Percentiles rank a stretch among this genome's conserved stretches.
Evolutionary conservation across 495 filamentous ascomycete species (phyloP).

Genomic region (Penicillium manginii): DNA sequence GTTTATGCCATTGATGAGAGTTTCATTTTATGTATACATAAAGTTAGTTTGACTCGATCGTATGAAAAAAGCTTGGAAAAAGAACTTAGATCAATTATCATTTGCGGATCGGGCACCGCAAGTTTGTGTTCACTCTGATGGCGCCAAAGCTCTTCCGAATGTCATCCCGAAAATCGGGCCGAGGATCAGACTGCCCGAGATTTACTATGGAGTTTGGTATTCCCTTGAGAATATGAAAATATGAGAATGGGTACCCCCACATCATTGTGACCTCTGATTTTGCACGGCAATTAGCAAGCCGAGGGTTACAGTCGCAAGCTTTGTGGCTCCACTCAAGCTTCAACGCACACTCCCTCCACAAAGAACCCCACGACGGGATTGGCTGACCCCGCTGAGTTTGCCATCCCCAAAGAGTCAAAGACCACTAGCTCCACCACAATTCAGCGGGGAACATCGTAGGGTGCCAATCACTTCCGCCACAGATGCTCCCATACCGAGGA

Average conservation of each 20-base stretch:
- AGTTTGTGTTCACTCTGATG: background rate
- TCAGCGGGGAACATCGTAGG: background rate
- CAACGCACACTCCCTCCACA: slow-evolving; percentile 8
- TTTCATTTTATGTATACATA: too few relatives aligned
- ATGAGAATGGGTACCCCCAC: too few relatives aligned
- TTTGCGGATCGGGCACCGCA: background rate
- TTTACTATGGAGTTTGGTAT: too few relatives aligned
- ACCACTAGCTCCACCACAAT: background rate
- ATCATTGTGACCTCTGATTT: background rate
- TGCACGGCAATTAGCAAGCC: background rate
- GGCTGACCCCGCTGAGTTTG: slow-evolving; percentile 8
- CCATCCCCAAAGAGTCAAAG: background rate
- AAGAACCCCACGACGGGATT: slow-evolving; percentile 7
- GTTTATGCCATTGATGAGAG: too few relatives aligned
- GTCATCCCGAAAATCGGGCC: background rate
- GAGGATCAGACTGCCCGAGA: background rate
- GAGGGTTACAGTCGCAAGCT: slow-evolving; percentile 10
- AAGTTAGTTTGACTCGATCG: too few relatives aligned
- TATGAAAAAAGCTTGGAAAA: too few relatives aligned
- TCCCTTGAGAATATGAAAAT: too few relatives aligned
- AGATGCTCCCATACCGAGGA: background rate
- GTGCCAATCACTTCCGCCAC: background rate
- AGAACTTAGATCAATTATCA: background rate
- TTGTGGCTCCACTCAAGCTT: slow-evolving; percentile 20
- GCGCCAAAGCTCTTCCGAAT: background rate